Evolutionary conservation across 2,329 filamentous ascomycete species (phyloP).

Genomic region (Dactylellina cionopaga): DNA sequence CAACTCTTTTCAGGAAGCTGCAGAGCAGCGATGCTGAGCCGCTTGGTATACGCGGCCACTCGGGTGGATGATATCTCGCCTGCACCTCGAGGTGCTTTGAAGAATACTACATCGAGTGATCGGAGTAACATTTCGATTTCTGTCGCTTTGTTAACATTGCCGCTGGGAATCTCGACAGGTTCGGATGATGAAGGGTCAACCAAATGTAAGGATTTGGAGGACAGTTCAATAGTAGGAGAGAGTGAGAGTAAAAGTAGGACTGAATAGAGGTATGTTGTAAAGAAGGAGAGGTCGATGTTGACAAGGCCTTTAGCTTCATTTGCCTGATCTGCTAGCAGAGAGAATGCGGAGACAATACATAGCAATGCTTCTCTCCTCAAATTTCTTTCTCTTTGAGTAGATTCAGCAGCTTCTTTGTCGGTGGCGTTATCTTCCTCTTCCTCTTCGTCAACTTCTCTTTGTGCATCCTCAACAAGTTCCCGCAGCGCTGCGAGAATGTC

Average conservation of each 20-base stretch:
- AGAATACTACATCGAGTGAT: constrained; percentile 81
- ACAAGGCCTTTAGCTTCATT: constrained; percentile 82
- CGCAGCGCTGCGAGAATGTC: constrained; percentile 93
- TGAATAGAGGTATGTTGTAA: constrained; percentile 91
- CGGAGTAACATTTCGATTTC: constrained; percentile 91
- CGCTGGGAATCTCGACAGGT: constrained; percentile 62
- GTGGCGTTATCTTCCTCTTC: constrained; percentile 65
- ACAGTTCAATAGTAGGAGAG: constrained; percentile 85
- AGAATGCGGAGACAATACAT: constrained; percentile 94
- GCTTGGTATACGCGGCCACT: constrained; percentile 92
- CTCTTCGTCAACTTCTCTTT: constrained; percentile 63
- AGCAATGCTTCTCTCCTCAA: constrained; percentile 86
- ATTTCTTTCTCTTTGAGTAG: constrained; percentile 67
- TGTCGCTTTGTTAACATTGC: constrained; percentile 92
- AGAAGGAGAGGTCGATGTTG: constrained; percentile 92
- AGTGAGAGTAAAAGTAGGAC: constrained; percentile 80
- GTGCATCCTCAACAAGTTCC: constrained; percentile 83
- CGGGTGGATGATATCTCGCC: constrained; percentile 67
- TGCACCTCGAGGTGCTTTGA: constrained; percentile 60
- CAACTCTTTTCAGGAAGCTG: constrained; percentile 91
- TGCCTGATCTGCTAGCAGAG: constrained; percentile 92
- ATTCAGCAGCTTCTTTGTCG: constrained; percentile 62
- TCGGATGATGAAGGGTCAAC: constrained; percentile 69
- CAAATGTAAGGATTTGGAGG: constrained; percentile 76
- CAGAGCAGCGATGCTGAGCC: constrained; percentile 81